Evolutionary conservation across 2,329 filamentous ascomycete species (phyloP).

Genomic region (Penicillium sp.): DNA sequence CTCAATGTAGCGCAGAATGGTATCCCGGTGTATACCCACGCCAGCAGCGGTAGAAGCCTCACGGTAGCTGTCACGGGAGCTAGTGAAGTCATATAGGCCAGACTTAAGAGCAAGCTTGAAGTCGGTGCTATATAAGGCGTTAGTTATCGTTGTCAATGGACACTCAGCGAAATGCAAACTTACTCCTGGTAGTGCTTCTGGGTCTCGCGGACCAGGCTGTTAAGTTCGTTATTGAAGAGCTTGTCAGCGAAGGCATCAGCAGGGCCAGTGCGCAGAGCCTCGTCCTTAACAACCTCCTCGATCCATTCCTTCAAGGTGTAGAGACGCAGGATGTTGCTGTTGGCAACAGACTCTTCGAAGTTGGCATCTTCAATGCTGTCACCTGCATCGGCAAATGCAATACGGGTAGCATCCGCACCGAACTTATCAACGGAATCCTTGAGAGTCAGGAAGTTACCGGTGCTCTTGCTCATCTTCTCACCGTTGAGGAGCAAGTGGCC

Average conservation of each 20-base stretch:
- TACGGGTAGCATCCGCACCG: slow-evolving; percentile 81
- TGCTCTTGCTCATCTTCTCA: slow-evolving; percentile 97
- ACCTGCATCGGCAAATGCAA: slow-evolving; percentile 87
- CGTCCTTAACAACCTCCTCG: slow-evolving; percentile 68
- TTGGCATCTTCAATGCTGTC: slow-evolving; percentile 93
- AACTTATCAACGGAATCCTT: slow-evolving; percentile 81
- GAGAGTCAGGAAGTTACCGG: slow-evolving; percentile 92
- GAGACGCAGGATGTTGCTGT: slow-evolving; percentile 79
- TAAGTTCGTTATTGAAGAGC: slow-evolving; percentile 89
- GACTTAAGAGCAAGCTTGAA: slow-evolving; percentile 83
- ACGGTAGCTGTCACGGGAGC: slow-evolving; percentile 80
- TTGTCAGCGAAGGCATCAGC: slow-evolving; percentile 73
- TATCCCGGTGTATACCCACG: slow-evolving; percentile 75
- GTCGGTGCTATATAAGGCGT: slow-evolving; percentile 47
- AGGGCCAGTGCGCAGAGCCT: slow-evolving; percentile 66
- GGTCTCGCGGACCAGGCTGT: slow-evolving; percentile 68
- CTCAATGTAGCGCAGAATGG: slow-evolving; percentile 72
- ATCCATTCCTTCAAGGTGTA: slow-evolving; percentile 83
- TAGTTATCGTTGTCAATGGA: slow-evolving; percentile 7
- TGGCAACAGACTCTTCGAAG: slow-evolving; percentile 90
- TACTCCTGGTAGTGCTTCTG: slow-evolving; percentile 65
- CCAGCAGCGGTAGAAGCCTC: slow-evolving; percentile 68
- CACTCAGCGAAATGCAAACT: slow-evolving; percentile 18
- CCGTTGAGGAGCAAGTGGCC: slow-evolving; percentile 91
- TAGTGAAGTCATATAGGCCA: slow-evolving; percentile 82